Evolutionary conservation across 306 rosid genomes (phyloP).

Genomic region (Sicyos edulis): DNA sequence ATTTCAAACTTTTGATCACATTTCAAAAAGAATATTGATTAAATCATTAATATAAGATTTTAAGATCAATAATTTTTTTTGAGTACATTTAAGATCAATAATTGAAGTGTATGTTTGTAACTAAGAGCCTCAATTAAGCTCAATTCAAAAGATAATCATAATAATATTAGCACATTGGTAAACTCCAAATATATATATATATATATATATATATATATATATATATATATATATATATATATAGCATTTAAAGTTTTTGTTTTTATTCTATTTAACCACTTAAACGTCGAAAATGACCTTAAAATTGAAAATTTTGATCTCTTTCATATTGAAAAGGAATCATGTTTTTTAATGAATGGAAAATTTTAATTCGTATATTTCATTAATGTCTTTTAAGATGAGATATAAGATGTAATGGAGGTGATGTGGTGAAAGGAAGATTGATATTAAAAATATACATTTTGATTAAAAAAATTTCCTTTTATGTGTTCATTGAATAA

Average conservation of each 20-base stretch:
- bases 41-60: no score
- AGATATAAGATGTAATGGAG: neutral
- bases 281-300: neutral
- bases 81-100: no score
- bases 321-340: neutral
- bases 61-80: no score
- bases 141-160: no score
- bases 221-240: no score
- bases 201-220: no score
- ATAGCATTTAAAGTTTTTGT: neutral
- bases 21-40: no score
- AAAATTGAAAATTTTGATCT: neutral
- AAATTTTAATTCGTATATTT: neutral
- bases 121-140: no score
- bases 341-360: neutral
- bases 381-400: neutral
- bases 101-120: no score
- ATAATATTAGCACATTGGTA: no score
- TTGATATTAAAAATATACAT: neutral
- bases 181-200: no score
- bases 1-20: no score
- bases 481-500: neutral
- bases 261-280: neutral
- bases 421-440: neutral
- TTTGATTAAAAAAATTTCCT: neutral